phyloP scores from a whole-genome alignment of 352 stramenopile species.

The Phytopythium litorale region DNA sequence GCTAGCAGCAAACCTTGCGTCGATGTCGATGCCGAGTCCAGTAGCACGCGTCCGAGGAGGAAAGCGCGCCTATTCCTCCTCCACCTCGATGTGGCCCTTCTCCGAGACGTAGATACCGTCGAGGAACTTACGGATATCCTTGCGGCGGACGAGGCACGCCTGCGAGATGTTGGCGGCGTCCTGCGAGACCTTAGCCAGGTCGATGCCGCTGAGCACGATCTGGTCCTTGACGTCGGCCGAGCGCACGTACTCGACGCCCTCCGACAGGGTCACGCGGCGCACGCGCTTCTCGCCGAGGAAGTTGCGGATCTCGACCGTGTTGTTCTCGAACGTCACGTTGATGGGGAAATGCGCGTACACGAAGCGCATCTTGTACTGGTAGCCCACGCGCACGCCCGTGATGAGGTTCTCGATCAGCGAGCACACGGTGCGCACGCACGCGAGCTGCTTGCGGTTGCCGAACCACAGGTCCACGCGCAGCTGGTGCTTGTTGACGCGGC shows the following conservation, averaged over 20 bases:
- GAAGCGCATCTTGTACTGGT: conserved; percentile 99
- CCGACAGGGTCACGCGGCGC: conserved; percentile 91
- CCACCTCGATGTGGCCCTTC: conserved; percentile 88
- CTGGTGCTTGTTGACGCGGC: conserved; percentile 87
- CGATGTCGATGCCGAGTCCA: conserved; percentile 4
- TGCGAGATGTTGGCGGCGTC: conserved; percentile 85
- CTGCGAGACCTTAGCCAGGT: conserved; percentile 96
- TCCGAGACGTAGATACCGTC: conserved; percentile 99
- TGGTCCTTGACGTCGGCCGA: conserved; percentile 98
- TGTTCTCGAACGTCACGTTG: conserved; percentile 96
- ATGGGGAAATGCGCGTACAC: conserved; percentile 99
- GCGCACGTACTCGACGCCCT: conserved; percentile 94
- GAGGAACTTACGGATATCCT: conserved; percentile 99
- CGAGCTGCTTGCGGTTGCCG: conserved; percentile 98
- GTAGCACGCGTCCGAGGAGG: not conserved
- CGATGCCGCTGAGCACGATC: conserved; percentile 97
- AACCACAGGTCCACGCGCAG: conserved; percentile 99
- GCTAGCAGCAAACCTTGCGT: conserved; percentile 25
- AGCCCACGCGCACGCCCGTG: conserved; percentile 97
- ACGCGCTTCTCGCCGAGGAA: conserved; percentile 99
- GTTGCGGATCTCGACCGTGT: conserved; percentile 98
- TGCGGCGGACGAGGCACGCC: conserved; percentile 79
- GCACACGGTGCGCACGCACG: conserved; percentile 97
- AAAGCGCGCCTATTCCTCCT: conserved; percentile 44
- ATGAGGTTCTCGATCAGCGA: conserved; percentile 99